These are phyloP conservation scores for Phytopythium chamaehyphon DNA, from an alignment of 352 stramenopile genomes.

Conservation along the genomic window DNA sequence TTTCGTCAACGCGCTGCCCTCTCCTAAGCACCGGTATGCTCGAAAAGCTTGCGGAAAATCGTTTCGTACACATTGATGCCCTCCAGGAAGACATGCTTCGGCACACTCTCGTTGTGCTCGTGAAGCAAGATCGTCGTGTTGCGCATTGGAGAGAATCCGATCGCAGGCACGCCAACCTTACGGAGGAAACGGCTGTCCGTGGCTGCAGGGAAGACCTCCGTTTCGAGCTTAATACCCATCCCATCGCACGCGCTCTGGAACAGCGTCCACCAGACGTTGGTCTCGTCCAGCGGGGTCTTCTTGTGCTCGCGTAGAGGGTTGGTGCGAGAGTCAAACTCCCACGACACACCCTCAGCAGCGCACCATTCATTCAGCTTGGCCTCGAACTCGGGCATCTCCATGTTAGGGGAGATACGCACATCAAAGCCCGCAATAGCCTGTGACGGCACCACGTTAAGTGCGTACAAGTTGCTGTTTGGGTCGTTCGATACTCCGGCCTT, in stretches of 20 bases:
- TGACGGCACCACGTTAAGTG: slow-evolving; percentile 94
- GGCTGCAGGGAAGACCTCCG: slow-evolving; percentile 93
- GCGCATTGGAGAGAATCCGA: slow-evolving; percentile 94
- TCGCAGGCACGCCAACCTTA: slow-evolving; percentile 85
- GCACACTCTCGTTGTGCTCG: slow-evolving; percentile 95
- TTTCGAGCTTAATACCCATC: slow-evolving; percentile 58
- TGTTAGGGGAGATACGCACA: slow-evolving; percentile 91
- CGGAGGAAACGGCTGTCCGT: slow-evolving; percentile 94
- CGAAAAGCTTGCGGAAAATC: slow-evolving; percentile 52
- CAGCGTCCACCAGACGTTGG: slow-evolving; percentile 54
- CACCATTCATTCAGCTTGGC: slow-evolving; percentile 91
- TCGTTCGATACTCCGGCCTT: slow-evolving; percentile 85
- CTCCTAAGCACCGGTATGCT: slow-evolving; percentile 9
- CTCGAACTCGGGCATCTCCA: slow-evolving; percentile 81
- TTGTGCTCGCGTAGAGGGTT: slow-evolving; percentile 58
- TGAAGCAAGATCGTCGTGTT: slow-evolving; percentile 94
- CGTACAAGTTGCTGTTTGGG: slow-evolving; percentile 67
- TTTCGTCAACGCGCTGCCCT: background rate
- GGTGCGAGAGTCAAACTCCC: slow-evolving; percentile 54
- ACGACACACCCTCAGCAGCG: slow-evolving; percentile 77
- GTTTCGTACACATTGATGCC: slow-evolving; percentile 88
- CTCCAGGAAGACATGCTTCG: slow-evolving; percentile 89
- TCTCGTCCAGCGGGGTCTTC: slow-evolving; percentile 45
- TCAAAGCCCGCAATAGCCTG: slow-evolving; percentile 91
- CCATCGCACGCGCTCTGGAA: slow-evolving; percentile 49